Base-by-base conservation (phyloP, 169 alveolate genomes). In the Amoebophrya sp. region DNA sequence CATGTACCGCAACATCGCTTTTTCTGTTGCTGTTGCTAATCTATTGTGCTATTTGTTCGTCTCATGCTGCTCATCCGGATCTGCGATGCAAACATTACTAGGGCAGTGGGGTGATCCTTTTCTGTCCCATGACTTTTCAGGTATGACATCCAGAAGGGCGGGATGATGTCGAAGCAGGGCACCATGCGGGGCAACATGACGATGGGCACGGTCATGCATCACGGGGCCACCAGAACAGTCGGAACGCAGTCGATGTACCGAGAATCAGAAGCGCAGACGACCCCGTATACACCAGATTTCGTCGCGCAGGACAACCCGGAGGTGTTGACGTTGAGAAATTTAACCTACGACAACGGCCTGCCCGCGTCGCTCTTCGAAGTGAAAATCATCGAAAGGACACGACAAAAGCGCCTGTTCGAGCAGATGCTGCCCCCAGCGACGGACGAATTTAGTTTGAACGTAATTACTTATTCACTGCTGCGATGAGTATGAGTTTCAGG, bases 181-280 rank as follows among this genome's bases (percentile, higher is more conserved):
- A n/a, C n/a, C n/a, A n/a, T n/a, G n/a, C n/a, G n/a, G n/a, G n/a
- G n/a, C n/a, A n/a, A n/a, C n/a, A n/a, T n/a, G n/a, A n/a, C n/a
- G n/a, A n/a, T n/a, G n/a, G n/a, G n/a, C n/a, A n/a, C n/a, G n/a
- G n/a, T n/a, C n/a, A n/a, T n/a, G n/a, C 29, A 66, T 7, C 39
- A 66, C 35, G 35, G 83, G 7, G 38, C 35, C 1, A 66, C 83
- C 32, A 2, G 83, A 66, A 66, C 83, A 25, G 83, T 66, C 29
- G 83, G 83, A 2, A 66, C 83, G 40, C 96, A 96, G 94, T 96
- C 97, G 89, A 94, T 95, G 77, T 94, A 93, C 94, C 93, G 98
- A 90, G 99, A 97, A 94, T 93, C 95, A 91, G 98, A 95, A 55
- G 97, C 98, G 35, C 97, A 97, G 92, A 97, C 99, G 38, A 96